phyloP scores from a whole-genome alignment of 441 rosid species.

The Eutrema salsugineum region DNA sequence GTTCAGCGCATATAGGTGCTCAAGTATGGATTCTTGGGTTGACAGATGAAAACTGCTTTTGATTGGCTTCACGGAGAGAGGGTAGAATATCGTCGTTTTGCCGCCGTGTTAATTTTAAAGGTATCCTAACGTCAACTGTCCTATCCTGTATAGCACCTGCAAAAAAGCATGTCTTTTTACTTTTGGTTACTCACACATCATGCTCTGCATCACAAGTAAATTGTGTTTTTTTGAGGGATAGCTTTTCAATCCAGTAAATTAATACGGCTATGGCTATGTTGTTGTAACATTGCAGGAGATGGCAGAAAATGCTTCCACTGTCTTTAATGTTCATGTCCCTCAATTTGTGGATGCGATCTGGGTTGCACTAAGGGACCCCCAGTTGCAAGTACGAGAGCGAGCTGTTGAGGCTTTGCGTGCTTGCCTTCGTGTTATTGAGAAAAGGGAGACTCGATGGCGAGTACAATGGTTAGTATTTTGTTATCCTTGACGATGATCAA shows the following conservation, averaged over 20 bases:
- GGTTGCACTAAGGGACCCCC: constrained; percentile 98
- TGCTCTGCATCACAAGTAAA: not conserved
- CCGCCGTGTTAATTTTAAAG: constrained; percentile 92
- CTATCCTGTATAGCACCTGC: not conserved
- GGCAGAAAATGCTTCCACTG: constrained; percentile 99
- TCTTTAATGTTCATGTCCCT: constrained; percentile 96
- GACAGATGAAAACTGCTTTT: constrained; percentile 81
- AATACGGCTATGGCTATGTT: constrained; percentile 11
- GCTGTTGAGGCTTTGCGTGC: constrained; percentile 99
- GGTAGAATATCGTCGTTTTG: constrained; percentile 90
- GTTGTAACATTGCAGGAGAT: constrained; percentile 66
- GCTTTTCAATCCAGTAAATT: not conserved
- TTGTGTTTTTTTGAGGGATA: not conserved
- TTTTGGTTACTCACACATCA: not conserved
- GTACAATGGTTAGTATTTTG: constrained; percentile 82
- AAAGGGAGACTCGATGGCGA: constrained; percentile 99
- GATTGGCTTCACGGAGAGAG: constrained; percentile 93
- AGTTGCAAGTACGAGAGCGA: constrained; percentile 80
- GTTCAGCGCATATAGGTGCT: not conserved
- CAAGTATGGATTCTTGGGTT: constrained; percentile 19
- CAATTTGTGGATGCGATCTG: constrained; percentile 98
- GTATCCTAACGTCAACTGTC: constrained; percentile 36
- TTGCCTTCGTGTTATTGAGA: constrained; percentile 98
- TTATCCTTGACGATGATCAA: not conserved
- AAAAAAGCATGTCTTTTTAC: not conserved